These are phyloP conservation scores for Cercospora brassicicola DNA, from an alignment of 2,329 filamentous ascomycete genomes.

Conservation along the genomic window DNA sequence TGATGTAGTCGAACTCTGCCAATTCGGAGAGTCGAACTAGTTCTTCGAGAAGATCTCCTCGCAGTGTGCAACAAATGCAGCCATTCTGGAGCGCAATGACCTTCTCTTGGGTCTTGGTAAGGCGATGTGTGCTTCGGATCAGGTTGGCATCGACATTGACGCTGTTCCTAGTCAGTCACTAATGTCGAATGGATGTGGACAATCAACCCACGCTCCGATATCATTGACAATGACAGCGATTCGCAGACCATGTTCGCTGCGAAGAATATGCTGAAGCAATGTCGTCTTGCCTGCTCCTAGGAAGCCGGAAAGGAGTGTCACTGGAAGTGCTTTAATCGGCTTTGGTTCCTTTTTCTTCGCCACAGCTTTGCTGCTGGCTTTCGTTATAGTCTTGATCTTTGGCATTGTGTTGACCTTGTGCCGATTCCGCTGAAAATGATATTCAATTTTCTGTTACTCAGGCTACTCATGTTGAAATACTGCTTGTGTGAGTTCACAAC, in stretches of 20 bases:
- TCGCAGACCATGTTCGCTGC: conserved; percentile 64
- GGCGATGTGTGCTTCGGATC: conserved; percentile 35
- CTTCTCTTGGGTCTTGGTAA: conserved; percentile 38
- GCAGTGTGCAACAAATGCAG: conserved; percentile 74
- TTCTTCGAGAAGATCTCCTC: conserved; percentile 69
- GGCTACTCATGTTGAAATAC: background rate
- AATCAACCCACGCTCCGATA: conserved; percentile 48
- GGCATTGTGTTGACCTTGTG: conserved; percentile 17
- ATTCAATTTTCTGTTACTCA: background rate
- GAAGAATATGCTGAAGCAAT: conserved; percentile 66
- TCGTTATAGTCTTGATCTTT: conserved; percentile 20
- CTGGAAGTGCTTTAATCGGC: conserved; percentile 49
- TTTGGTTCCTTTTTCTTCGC: conserved; percentile 9
- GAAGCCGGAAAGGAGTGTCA: conserved; percentile 63
- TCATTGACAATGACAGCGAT: conserved; percentile 75
- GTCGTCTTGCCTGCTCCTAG: conserved; percentile 71
- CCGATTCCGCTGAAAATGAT: background rate
- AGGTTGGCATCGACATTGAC: conserved; percentile 39
- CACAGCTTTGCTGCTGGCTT: conserved; percentile 17
- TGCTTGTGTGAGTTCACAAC: conserved; percentile 8
- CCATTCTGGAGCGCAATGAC: conserved; percentile 47
- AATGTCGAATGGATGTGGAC: too few species aligned
- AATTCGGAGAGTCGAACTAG: conserved; percentile 64
- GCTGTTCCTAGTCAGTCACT: conserved; percentile 15
- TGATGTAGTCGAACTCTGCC: conserved; percentile 67